Evolutionary conservation across 108 stramenopile genomes (phyloP).

Genomic region (Skeletonema potamos): DNA sequence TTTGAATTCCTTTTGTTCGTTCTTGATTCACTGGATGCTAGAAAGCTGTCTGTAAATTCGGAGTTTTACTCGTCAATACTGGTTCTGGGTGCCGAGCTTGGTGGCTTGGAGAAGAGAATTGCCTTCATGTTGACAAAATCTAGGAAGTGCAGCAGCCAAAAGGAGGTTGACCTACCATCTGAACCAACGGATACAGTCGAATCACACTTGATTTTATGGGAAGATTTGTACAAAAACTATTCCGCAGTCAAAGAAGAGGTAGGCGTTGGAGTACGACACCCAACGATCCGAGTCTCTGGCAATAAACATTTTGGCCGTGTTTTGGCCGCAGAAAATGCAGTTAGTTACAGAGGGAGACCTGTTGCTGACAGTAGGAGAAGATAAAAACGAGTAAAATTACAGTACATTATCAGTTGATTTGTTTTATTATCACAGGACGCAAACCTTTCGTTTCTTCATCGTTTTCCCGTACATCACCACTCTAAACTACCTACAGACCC

Average conservation of each 20-base stretch:
- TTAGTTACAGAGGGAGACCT: conserved; percentile 23
- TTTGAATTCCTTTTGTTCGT: conserved; percentile 76
- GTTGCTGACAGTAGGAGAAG: conserved; percentile 1
- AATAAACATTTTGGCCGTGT: conserved; percentile 30
- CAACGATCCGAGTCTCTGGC: conserved; percentile 31
- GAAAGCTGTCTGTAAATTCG: conserved; percentile 68
- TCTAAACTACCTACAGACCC: too few species aligned
- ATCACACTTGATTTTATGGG: conserved; percentile 24
- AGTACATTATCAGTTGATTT: background rate
- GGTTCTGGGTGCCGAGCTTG: conserved; percentile 48
- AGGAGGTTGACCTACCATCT: conserved; percentile 12
- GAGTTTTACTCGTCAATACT: conserved; percentile 64
- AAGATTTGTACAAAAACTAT: conserved; percentile 30
- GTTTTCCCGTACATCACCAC: too few species aligned
- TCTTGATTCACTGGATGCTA: conserved; percentile 58
- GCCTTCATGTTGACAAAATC: conserved; percentile 49
- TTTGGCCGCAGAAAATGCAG: conserved; percentile 44
- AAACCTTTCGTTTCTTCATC: too few species aligned
- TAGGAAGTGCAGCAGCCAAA: conserved; percentile 19
- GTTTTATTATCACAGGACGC: too few species aligned
- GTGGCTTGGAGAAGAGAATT: conserved; percentile 59
- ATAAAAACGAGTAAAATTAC: background rate
- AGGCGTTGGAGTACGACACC: conserved; percentile 2
- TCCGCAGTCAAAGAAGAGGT: conserved; percentile 35
- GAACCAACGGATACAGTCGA: background rate